These are phyloP conservation scores for Fusarium albosuccineum DNA, from an alignment of 2,329 filamentous ascomycete species.

Conservation along the genomic window DNA sequence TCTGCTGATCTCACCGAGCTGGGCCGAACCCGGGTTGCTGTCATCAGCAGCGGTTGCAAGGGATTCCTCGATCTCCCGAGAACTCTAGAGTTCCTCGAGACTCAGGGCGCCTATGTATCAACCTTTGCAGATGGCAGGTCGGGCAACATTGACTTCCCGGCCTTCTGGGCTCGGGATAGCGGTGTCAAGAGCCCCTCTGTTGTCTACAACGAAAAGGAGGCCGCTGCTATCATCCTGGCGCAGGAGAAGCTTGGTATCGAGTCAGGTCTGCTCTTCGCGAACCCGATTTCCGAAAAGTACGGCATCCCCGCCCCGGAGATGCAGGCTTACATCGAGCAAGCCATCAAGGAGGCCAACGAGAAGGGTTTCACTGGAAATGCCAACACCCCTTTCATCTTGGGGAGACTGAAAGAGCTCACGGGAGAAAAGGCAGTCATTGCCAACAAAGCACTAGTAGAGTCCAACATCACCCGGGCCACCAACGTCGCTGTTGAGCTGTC, in stretches of 20 bases:
- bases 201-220: conserved; percentile 81
- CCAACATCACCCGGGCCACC: conserved; percentile 68
- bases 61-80: conserved; percentile 93
- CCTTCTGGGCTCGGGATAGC: conserved; percentile 93
- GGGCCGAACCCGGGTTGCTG: conserved; percentile 87
- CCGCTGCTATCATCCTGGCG: conserved; percentile 88
- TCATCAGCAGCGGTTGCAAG: conserved; percentile 92
- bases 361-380: conserved; percentile 78
- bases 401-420: conserved; percentile 83
- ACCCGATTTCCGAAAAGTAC: conserved; percentile 80
- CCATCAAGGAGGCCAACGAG: conserved; percentile 73
- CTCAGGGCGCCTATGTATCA: conserved; percentile 82
- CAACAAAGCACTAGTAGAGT: conserved; percentile 73
- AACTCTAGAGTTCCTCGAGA: conserved; percentile 83
- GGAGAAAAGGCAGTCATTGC: conserved; percentile 77
- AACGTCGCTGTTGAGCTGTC: conserved; percentile 68
- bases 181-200: conserved; percentile 82
- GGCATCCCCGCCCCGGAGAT: conserved; percentile 80
- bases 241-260: conserved; percentile 79
- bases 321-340: conserved; percentile 75
- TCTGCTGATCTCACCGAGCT: conserved; percentile 96
- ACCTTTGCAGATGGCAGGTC: conserved; percentile 88
- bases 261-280: conserved; percentile 88
- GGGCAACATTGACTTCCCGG: conserved; percentile 85
- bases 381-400: conserved; percentile 88